Percentiles rank a stretch among this genome's conserved stretches.
Evolutionary conservation across 1,284 basidiomycete species (phyloP).

Genomic region (Cutaneotrichosporon cutaneum): DNA sequence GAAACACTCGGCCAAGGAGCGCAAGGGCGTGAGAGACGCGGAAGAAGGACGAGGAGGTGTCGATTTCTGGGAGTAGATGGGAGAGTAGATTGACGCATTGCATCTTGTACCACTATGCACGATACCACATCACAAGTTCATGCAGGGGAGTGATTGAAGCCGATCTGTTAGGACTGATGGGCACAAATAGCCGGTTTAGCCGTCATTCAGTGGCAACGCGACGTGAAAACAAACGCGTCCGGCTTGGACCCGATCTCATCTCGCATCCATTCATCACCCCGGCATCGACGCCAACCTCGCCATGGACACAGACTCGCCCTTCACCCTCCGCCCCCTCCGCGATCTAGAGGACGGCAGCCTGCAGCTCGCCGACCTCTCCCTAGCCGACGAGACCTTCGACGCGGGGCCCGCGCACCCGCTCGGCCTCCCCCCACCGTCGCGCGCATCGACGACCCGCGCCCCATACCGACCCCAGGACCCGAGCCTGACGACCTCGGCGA

Average conservation of each 20-base stretch:
- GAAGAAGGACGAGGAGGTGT: not conserved
- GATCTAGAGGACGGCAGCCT: conserved; percentile 12
- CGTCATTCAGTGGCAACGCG: not conserved
- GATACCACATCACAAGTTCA: not conserved
- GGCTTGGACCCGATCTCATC: not conserved
- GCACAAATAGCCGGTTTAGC: not conserved
- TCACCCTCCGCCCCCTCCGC: conserved; percentile 5
- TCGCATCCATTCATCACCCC: not conserved
- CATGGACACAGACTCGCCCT: conserved; percentile 15
- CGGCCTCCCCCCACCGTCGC: conserved; percentile 5
- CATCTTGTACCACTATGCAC: not conserved
- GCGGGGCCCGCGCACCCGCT: not conserved
- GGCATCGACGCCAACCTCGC: not conserved
- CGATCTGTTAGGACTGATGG: not conserved
- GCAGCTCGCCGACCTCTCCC: conserved; percentile 11
- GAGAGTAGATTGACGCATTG: not conserved
- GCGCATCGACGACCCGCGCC: not conserved
- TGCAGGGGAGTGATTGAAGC: no score
- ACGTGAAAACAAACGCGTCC: not conserved
- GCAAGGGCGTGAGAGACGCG: not conserved
- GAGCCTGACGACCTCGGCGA: not conserved
- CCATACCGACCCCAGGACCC: not conserved
- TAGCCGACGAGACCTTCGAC: not conserved
- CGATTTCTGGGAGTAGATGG: not conserved
- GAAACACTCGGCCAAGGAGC: not conserved